These are phyloP conservation scores for Diaporthe amygdali DNA, from an alignment of 2,329 filamentous ascomycete species.

Conservation along the genomic window DNA sequence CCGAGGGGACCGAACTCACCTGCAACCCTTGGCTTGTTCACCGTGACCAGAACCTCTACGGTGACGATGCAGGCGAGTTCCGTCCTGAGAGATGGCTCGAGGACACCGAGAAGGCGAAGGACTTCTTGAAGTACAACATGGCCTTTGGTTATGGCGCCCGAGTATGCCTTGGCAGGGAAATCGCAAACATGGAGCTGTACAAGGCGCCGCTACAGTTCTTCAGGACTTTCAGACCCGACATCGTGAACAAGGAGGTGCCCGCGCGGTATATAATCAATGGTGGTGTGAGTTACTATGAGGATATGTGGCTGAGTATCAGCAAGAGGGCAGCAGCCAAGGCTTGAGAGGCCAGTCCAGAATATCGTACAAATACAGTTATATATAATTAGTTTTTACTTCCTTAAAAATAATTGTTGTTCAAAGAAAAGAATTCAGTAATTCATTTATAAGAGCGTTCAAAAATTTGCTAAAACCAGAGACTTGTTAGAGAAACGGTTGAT, in stretches of 20 bases:
- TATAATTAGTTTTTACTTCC: constrained; percentile 27
- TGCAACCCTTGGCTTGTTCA: constrained; percentile 64
- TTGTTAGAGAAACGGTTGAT: too few relatives aligned
- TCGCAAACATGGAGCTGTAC: constrained; percentile 46
- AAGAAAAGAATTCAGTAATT: too few relatives aligned
- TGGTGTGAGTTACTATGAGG: constrained; percentile 45
- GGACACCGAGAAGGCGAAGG: constrained; percentile 39
- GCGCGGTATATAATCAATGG: constrained; percentile 45
- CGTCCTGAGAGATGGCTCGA: constrained; percentile 55
- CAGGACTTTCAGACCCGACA: constrained; percentile 40
- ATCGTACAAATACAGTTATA: neutral
- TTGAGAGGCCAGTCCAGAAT: neutral
- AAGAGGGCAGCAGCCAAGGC: neutral
- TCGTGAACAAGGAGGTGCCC: constrained; percentile 35
- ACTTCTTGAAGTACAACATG: constrained; percentile 53
- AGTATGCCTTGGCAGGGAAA: constrained; percentile 58
- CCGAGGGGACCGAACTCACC: constrained; percentile 24
- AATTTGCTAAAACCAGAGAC: too few relatives aligned
- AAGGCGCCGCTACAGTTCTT: constrained; percentile 48
- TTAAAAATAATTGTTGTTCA: too few relatives aligned
- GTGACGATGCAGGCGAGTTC: constrained; percentile 49
- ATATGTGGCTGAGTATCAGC: constrained; percentile 43
- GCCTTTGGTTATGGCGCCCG: constrained; percentile 57
- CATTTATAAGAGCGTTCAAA: too few relatives aligned
- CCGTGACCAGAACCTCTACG: constrained; percentile 64